phyloP scores from a whole-genome alignment of 164 flowering plant species.

The Tetrastigma voinierianum region DNA sequence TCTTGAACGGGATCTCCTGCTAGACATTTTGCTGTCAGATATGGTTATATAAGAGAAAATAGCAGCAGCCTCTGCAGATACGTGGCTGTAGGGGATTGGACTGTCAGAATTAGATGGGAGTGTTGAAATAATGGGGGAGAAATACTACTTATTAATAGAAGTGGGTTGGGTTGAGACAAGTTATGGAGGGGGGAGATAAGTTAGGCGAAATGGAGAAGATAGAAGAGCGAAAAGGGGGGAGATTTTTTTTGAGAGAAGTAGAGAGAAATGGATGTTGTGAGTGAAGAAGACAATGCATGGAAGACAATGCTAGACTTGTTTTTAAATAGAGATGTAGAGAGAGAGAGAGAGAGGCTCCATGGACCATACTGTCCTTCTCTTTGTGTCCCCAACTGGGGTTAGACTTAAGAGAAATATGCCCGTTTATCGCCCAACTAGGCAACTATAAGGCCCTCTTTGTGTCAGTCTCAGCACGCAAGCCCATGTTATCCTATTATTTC shows the following conservation, averaged over 20 bases:
- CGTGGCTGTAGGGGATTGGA: background rate
- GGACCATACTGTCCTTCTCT: constrained; percentile 38
- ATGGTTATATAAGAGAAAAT: no score
- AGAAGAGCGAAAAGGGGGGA: background rate
- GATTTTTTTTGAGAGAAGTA: constrained; percentile 4
- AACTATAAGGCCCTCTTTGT: constrained; percentile 34
- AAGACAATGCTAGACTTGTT: constrained; percentile 26
- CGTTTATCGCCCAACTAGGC: constrained; percentile 30
- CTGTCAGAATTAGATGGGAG: constrained; percentile 2
- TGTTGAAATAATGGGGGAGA: background rate
- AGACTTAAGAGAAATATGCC: constrained; percentile 26
- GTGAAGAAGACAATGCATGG: constrained; percentile 45
- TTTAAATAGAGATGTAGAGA: constrained; percentile 20
- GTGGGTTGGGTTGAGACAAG: constrained; percentile 11
- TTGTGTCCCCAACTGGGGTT: constrained; percentile 30
- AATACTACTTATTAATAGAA: background rate
- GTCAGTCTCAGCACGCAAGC: constrained; percentile 42
- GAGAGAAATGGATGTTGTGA: constrained; percentile 20
- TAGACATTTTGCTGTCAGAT: no score
- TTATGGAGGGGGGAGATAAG: constrained; percentile 22
- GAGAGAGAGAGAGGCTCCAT: constrained; percentile 25
- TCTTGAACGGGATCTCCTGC: no score
- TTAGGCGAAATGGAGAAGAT: background rate
- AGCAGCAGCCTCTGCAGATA: no score
- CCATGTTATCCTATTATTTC: constrained; percentile 40